Percentiles rank a stretch among this genome's conserved stretches.
Conservation (phyloP, 1,284 basidiomycete genomes). For the Somion occarium region DNA sequence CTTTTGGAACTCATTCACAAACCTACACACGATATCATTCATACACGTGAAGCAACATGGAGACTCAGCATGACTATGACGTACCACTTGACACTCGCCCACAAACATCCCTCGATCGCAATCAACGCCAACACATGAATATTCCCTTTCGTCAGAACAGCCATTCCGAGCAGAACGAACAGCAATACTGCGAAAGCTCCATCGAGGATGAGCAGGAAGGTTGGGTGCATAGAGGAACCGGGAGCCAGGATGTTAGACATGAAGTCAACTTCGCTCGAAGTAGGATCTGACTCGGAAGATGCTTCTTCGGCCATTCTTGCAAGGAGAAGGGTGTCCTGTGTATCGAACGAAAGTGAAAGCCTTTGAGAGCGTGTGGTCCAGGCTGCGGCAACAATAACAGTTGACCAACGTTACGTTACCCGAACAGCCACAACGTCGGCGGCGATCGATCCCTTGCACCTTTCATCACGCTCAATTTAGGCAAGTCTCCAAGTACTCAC, state of each 20-base stretch:
- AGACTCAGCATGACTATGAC: slow-evolving; percentile 14
- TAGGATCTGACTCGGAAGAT: not conserved
- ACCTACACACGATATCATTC: slow-evolving; percentile 26
- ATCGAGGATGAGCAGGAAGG: slow-evolving; percentile 63
- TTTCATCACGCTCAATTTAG: not conserved
- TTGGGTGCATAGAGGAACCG: slow-evolving; percentile 69
- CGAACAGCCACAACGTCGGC: too few relatives aligned
- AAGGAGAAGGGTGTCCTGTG: too few relatives aligned
- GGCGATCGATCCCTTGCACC: too few relatives aligned
- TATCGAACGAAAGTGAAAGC: too few relatives aligned
- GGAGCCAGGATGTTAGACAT: slow-evolving; percentile 57
- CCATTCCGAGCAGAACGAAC: slow-evolving; percentile 49
- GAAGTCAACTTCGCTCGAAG: slow-evolving; percentile 23
- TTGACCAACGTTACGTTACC: too few relatives aligned
- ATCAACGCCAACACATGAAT: slow-evolving; percentile 61
- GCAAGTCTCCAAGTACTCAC: not conserved
- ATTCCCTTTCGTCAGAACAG: slow-evolving; percentile 54
- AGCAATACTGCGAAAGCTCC: slow-evolving; percentile 52
- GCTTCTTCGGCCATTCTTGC: not conserved
- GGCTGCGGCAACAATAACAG: too few relatives aligned
- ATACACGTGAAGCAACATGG: not conserved
- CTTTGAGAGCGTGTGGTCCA: too few relatives aligned
- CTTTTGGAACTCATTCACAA: slow-evolving; percentile 34
- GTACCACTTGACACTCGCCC: slow-evolving; percentile 78
- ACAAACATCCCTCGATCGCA: slow-evolving; percentile 57